Evolutionary conservation across 768 basidiomycete genomes (phyloP).

Genomic region (Rhodotorula sphaerocarpa): DNA sequence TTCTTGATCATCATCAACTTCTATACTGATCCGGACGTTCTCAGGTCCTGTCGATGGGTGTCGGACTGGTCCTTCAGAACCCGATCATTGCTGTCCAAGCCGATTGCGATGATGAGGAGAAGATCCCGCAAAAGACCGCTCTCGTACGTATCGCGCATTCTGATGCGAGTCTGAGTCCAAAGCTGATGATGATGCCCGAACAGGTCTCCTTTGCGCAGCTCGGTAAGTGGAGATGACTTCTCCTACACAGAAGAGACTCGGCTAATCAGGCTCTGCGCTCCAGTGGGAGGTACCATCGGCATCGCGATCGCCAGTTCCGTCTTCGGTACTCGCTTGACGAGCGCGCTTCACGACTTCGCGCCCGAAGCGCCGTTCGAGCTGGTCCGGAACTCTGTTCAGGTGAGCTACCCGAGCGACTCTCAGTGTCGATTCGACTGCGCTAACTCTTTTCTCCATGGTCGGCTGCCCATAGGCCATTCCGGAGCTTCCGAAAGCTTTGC

Average conservation of each 20-base stretch:
- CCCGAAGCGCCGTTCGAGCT: constrained; percentile 40
- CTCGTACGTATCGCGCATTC: constrained; percentile 20
- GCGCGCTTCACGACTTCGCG: constrained; percentile 28
- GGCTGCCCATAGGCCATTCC: constrained; percentile 41
- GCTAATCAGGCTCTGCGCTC: neutral
- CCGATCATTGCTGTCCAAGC: constrained; percentile 46
- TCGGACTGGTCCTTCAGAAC: constrained; percentile 45
- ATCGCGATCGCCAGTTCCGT: constrained; percentile 30
- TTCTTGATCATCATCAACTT: too few relatives aligned
- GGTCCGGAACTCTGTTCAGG: constrained; percentile 37
- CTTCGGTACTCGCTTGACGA: constrained; percentile 33
- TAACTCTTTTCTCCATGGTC: neutral
- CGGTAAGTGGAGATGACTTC: neutral
- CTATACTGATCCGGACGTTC: too few relatives aligned
- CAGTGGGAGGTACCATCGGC: constrained; percentile 37
- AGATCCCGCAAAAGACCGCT: constrained; percentile 44
- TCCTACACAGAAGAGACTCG: neutral
- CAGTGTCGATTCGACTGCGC: neutral
- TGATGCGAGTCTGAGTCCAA: too few relatives aligned
- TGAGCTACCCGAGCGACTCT: constrained; percentile 30
- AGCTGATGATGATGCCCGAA: too few relatives aligned
- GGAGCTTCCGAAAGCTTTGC: constrained; percentile 35
- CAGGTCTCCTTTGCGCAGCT: constrained; percentile 41
- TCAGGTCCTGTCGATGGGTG: constrained; percentile 45
- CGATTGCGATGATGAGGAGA: constrained; percentile 41